Base-by-base conservation (phyloP, 2,329 filamentous ascomycete genomes). In the Arachnopeziza araneosa region DNA sequence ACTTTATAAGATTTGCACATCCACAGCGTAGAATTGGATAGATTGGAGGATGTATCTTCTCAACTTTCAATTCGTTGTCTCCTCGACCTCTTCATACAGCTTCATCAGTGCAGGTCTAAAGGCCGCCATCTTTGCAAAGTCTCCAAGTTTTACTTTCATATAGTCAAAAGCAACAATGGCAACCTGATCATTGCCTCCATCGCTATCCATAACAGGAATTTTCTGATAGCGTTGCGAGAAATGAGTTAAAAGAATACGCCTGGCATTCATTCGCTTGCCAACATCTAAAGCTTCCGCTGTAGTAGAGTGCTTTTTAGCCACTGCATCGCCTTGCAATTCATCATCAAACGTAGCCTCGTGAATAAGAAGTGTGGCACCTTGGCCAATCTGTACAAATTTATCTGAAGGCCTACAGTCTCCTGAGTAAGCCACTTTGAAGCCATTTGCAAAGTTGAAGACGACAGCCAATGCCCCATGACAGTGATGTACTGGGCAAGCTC, bases 261-360 rank as follows among this genome's bases (percentile, higher is more conserved):
- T 84, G 0, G 93, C 95, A 26, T 82, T 75, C 95, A 99, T 99
- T 52, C 79, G 76, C 14, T 82, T 80, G 1, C 88, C 93, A 2
- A 98, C 83, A 52, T 79, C 80, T 2, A 99, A 81, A 0, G 95
- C 95, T 76, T 99, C 95, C 17, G 83, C 83, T 63, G 92, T 90
- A 9, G 95, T 99, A 49, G 84, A 90, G 77, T 99, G 95, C 71
- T 89, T 92, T 83, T 99, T 99, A 56, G 88, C 90, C 26, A 82
- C 72, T 3, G 95, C 95, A 69, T 97, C 93, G 19, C 81, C 83
- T 49, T 75, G 69, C 67, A 96, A 83, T 68, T 95, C 90, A 71
- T 96, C 91, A 67, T 95, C 91, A 71, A 99, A 98, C 0, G 95
- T 99, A 63, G 92, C 93, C 80, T 99, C 95, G 77, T 99, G 95